Evolutionary conservation across 2,329 filamentous ascomycete genomes (phyloP).

Genomic region (Paecilomyces sp.): DNA sequence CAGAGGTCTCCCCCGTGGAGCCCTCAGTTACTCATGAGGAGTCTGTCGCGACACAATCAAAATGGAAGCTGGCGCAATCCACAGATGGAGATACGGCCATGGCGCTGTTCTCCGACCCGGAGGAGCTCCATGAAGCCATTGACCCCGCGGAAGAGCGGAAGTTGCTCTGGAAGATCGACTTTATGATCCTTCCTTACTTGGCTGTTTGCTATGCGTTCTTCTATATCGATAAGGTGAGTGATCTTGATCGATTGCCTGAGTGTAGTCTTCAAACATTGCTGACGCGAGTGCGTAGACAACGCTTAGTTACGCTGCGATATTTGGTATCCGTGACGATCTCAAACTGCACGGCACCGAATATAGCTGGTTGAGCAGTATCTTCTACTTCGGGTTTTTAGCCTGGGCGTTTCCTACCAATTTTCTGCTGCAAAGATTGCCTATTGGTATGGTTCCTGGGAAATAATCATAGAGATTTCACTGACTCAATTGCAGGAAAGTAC

Average conservation of each 20-base stretch:
- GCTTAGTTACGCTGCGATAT: constrained; percentile 57
- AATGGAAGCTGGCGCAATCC: constrained; percentile 21
- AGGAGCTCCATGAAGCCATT: constrained; percentile 41
- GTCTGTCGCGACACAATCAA: constrained; percentile 11
- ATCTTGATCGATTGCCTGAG: not conserved
- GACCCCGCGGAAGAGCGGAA: constrained; percentile 41
- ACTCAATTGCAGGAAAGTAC: constrained; percentile 37
- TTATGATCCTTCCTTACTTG: constrained; percentile 52
- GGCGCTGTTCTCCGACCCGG: constrained; percentile 42
- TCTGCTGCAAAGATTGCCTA: constrained; percentile 45
- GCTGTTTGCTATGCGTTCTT: constrained; percentile 49
- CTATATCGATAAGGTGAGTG: constrained; percentile 39
- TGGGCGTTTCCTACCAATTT: constrained; percentile 52
- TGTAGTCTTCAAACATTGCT: not conserved
- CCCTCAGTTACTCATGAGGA: constrained; percentile 22
- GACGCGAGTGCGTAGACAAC: constrained; percentile 38
- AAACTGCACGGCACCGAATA: constrained; percentile 52
- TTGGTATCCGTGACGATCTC: constrained; percentile 55
- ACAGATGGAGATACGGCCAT: constrained; percentile 45
- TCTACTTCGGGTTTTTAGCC: constrained; percentile 50
- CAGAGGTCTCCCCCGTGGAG: constrained; percentile 12
- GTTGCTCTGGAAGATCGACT: constrained; percentile 50
- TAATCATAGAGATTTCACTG: not conserved
- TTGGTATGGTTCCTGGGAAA: constrained; percentile 27
- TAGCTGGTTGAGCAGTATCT: constrained; percentile 49